Percentiles rank a stretch among this genome's conserved stretches.
Evolutionary conservation across 495 filamentous ascomycete genomes (phyloP).

Genomic region (Daldinia concentrica): DNA sequence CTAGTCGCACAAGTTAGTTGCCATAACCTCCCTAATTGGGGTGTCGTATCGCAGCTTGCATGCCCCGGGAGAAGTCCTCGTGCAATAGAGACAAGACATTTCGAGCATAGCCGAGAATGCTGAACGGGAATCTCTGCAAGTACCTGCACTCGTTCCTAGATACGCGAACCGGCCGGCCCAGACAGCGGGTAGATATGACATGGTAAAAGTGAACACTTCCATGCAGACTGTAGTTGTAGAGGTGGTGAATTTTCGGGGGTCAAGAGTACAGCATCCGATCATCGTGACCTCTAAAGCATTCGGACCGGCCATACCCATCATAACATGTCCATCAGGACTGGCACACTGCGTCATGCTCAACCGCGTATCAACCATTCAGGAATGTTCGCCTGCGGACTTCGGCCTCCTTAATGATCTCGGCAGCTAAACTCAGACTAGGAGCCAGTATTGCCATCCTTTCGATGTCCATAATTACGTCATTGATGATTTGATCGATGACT

Average conservation of each 20-base stretch:
- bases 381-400: constrained; percentile 70
- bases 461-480: constrained; percentile 75
- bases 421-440: constrained; percentile 74
- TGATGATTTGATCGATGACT: constrained; percentile 77
- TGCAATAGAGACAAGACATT: constrained; percentile 42
- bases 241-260: constrained; percentile 28
- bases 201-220: constrained; percentile 21
- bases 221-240: constrained; percentile 23
- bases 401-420: constrained; percentile 81
- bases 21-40: constrained; percentile 34
- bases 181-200: constrained; percentile 43
- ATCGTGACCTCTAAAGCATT: constrained; percentile 30
- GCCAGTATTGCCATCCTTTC: constrained; percentile 77
- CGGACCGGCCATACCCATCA: constrained; percentile 32
- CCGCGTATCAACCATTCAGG: constrained; percentile 54
- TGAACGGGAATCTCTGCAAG: constrained; percentile 41
- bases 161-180: constrained; percentile 43
- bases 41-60: constrained; percentile 45
- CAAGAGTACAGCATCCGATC: constrained; percentile 28
- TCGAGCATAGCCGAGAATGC: constrained; percentile 41
- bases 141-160: constrained; percentile 35
- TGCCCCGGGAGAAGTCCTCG: constrained; percentile 45
- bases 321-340: constrained; percentile 11
- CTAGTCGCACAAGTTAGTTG: constrained; percentile 27
- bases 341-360: constrained; percentile 27